Base-by-base conservation (phyloP, 2,329 filamentous ascomycete species). In the Pyrenophora seminiperda region DNA sequence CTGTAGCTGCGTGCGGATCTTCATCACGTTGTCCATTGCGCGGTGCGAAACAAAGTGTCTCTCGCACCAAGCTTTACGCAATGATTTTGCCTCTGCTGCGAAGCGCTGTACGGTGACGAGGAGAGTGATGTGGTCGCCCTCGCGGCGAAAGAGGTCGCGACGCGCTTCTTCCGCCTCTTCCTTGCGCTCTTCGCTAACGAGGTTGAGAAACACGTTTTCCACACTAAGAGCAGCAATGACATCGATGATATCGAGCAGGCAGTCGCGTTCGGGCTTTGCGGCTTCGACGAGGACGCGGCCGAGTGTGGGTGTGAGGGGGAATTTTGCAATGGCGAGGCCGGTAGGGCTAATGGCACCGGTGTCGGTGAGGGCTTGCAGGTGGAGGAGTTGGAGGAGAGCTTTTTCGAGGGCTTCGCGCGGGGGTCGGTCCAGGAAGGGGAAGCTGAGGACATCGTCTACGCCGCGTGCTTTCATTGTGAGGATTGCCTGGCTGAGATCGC, bases 401-500 rank as follows among this genome's bases (percentile, higher is more conserved):
- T 91, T 91, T 61, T 93, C 86, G 41, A 97, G 83, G 0, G 89
- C 82, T 56, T 95, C 88, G 2, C 85, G 75, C 7, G 89, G 85
- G 0, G 94, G 94, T 0, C 83, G 81, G 47, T 96, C 91, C 69
- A 97, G 86, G 39, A 97, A 84, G 0, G 93, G 91, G 55, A 99
- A 99, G 0, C 81, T 78, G 15, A 91, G 77, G 2, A 96, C 83
- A 66, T 97, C 88, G 19, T 89, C 81, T 10, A 97, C 86, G 0
- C 92, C 91, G 45, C 91, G 84, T 0, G 93, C 91, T 72, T 96
- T 97, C 88, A 99, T 95, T 0, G 90, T 96, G 7, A 99, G 77
- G 1, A 97, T 81, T 0, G 93, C 89, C 27, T 91, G 88, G 15
- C 91, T 84, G 5, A 97, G 82, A 70, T 99, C 93, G 65, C 90